Conservation (phyloP, 176 grass and related monocot species). For the Oryza meridionalis region DNA sequence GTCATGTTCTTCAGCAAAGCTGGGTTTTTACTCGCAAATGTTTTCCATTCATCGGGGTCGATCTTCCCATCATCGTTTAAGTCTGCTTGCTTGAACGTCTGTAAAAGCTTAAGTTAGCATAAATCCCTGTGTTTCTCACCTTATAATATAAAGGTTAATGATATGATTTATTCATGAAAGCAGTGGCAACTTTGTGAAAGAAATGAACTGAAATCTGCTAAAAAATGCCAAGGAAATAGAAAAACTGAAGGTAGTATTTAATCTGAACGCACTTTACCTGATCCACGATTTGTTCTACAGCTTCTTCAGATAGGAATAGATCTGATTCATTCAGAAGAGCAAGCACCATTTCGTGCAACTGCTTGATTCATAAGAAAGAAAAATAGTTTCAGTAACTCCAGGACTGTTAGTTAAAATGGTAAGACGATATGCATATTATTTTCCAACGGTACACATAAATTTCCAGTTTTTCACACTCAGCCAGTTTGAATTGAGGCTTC, state of each 20-base stretch:
- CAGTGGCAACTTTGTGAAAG: not conserved
- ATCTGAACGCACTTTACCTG: constrained; percentile 52
- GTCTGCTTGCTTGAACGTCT: constrained; percentile 83
- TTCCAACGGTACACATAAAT: not conserved
- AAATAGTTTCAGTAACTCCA: constrained; percentile 1
- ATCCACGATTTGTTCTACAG: constrained; percentile 76
- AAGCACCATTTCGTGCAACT: constrained; percentile 94
- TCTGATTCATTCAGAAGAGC: constrained; percentile 89
- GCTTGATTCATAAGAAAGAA: not conserved
- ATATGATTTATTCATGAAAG: not conserved
- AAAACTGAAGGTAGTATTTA: constrained; percentile 19
- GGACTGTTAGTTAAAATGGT: not conserved
- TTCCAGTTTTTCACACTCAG: not conserved
- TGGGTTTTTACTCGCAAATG: constrained; percentile 50
- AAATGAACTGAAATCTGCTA: constrained; percentile 24
- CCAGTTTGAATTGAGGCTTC: too few relatives aligned
- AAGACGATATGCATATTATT: not conserved
- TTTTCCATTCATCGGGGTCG: constrained; percentile 69
- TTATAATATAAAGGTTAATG: not conserved
- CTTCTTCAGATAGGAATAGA: constrained; percentile 71
- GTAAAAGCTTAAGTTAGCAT: constrained; percentile 21
- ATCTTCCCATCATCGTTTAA: constrained; percentile 69
- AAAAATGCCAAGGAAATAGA: not conserved
- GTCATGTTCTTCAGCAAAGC: constrained; percentile 79
- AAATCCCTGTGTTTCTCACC: not conserved